These are phyloP conservation scores for Cladorrhinum sp. DNA, from an alignment of 2,329 filamentous ascomycete genomes.

Conservation along the genomic window DNA sequence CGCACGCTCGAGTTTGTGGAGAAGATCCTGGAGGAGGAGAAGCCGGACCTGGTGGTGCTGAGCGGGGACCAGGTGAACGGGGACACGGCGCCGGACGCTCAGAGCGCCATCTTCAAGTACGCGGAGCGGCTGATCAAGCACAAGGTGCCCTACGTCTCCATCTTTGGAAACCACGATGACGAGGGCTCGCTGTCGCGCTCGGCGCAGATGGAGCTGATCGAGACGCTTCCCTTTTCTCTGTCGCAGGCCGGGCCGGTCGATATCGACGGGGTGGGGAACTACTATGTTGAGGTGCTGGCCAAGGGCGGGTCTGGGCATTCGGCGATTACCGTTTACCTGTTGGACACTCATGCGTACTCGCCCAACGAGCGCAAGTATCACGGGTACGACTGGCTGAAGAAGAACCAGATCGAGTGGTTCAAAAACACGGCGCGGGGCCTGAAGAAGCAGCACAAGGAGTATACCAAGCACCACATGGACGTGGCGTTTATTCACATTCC, in stretches of 20 bases:
- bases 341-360: conserved; percentile 90
- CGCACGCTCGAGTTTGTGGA: conserved; percentile 87
- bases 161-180: conserved; percentile 98
- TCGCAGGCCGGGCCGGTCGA: conserved; percentile 78
- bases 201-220: conserved; percentile 79
- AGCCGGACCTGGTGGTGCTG: conserved; percentile 86
- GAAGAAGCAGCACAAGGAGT: conserved; percentile 75
- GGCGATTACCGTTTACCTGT: conserved; percentile 87
- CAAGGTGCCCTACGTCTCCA: conserved; percentile 85
- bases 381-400: conserved; percentile 98
- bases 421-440: conserved; percentile 69
- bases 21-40: conserved; percentile 83
- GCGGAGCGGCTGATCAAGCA: conserved; percentile 78
- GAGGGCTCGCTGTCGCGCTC: conserved; percentile 76
- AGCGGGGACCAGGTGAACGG: conserved; percentile 96
- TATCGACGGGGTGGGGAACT: conserved; percentile 91
- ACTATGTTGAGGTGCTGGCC: conserved; percentile 85
- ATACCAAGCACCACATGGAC: conserved; percentile 90
- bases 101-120: conserved; percentile 92
- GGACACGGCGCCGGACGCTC: conserved; percentile 84
- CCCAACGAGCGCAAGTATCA: conserved; percentile 82
- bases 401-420: conserved; percentile 94
- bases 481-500: conserved; percentile 98
- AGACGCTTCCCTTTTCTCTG: conserved; percentile 84
- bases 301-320: conserved; percentile 78